These are phyloP conservation scores for Bocquillonia castaneifolia DNA, from an alignment of 441 rosid species.

Conservation along the genomic window DNA sequence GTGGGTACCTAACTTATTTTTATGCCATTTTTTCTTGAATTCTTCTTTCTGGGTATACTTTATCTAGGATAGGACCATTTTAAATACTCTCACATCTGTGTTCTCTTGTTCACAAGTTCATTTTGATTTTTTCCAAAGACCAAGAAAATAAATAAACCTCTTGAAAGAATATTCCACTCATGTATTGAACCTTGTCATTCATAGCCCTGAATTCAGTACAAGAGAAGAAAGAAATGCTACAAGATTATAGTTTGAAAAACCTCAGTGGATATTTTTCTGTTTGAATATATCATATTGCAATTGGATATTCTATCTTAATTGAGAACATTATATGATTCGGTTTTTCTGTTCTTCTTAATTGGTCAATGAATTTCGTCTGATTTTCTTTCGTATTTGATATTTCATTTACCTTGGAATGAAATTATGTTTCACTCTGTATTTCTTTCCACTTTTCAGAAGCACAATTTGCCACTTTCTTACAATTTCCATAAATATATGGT, in stretches of 20 bases:
- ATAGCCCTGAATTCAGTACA: too few relatives aligned
- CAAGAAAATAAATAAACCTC: not conserved
- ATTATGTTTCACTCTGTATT: slow-evolving; percentile 15
- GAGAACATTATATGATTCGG: not conserved
- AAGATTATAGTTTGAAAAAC: not conserved
- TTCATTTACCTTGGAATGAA: slow-evolving; percentile 8
- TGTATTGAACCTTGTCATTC: not conserved
- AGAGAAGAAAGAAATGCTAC: too few relatives aligned
- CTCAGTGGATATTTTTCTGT: too few relatives aligned
- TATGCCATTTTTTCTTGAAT: not conserved
- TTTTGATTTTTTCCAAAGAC: not conserved
- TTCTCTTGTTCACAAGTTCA: not conserved
- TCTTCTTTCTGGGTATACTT: not conserved
- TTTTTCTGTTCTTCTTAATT: not conserved
- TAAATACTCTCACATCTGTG: not conserved
- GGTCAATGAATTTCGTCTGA: not conserved
- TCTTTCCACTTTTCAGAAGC: slow-evolving; percentile 53
- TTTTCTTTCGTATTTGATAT: not conserved
- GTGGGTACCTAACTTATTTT: slow-evolving; percentile 44
- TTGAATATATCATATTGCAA: not conserved
- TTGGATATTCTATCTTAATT: not conserved
- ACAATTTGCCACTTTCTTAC: slow-evolving; percentile 77
- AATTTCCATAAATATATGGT: slow-evolving; percentile 90
- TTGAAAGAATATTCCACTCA: not conserved
- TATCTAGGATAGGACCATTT: not conserved